Conservation (phyloP, 352 stramenopile species). For the Phytophthora quininea region DNA sequence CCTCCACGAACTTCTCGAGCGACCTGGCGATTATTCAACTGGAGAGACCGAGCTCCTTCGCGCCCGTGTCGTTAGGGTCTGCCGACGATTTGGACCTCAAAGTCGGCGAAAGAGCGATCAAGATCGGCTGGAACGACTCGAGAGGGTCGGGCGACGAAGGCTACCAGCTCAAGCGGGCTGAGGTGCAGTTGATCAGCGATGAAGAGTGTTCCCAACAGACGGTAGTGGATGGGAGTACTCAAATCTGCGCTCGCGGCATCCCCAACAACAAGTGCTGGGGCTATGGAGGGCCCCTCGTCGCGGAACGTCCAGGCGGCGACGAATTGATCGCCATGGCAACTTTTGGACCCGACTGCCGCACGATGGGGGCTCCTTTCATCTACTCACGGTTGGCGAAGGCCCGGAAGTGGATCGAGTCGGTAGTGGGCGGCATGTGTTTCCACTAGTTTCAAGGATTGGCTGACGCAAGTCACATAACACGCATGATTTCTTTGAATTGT, state of each 20-base stretch:
- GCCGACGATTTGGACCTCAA: slow-evolving; percentile 14
- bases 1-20: slow-evolving; percentile 1
- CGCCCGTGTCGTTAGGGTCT: slow-evolving; percentile 31
- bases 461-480: neutral
- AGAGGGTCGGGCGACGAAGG: slow-evolving; percentile 18
- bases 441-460: slow-evolving; percentile 4
- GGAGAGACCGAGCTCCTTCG: slow-evolving; percentile 2
- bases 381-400: slow-evolving; percentile 52
- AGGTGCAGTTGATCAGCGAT: slow-evolving; percentile 43
- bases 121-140: slow-evolving; percentile 33
- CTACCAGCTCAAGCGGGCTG: slow-evolving; percentile 29
- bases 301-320: slow-evolving; percentile 20
- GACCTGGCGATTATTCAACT: slow-evolving; percentile 44
- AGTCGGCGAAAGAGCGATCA: slow-evolving; percentile 23
- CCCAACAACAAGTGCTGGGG: slow-evolving; percentile 40
- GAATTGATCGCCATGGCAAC: slow-evolving; percentile 47
- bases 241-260: slow-evolving; percentile 48
- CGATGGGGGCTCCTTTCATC: slow-evolving; percentile 41
- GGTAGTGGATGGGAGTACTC: slow-evolving; percentile 26
- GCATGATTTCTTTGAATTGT: neutral
- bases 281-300: slow-evolving; percentile 51
- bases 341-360: slow-evolving; percentile 50
- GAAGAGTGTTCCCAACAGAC: slow-evolving; percentile 29
- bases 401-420: slow-evolving; percentile 37
- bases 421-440: slow-evolving; percentile 10